Conservation (phyloP, 2,329 filamentous ascomycete genomes). For the Phyllosticta citrichinensis region DNA sequence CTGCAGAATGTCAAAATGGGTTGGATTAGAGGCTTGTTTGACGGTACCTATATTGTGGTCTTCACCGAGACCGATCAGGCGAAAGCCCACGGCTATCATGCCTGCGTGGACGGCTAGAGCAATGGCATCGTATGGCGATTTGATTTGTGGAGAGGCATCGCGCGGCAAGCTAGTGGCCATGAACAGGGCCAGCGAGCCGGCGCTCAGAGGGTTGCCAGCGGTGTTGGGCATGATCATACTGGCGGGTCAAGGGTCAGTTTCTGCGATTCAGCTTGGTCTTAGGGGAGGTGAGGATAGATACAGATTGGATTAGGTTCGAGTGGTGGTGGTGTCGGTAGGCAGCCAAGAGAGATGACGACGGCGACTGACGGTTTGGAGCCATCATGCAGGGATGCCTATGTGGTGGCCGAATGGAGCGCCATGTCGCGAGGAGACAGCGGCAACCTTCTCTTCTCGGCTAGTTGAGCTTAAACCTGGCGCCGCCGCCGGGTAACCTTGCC, state of each 20-base stretch:
- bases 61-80: constrained; percentile 73
- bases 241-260: neutral
- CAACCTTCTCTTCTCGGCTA: neutral
- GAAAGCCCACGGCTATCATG: constrained; percentile 71
- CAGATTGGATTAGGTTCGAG: neutral
- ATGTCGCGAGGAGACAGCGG: neutral
- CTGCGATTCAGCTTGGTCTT: neutral
- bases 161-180: constrained; percentile 36
- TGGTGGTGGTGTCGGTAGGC: neutral
- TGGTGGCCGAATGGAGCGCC: neutral
- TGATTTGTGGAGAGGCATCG: constrained; percentile 37
- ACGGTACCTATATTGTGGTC: constrained; percentile 58
- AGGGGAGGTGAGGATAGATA: neutral
- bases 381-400: neutral
- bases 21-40: constrained; percentile 2
- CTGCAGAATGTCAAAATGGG: constrained; percentile 27
- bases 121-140: constrained; percentile 69
- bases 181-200: constrained; percentile 31
- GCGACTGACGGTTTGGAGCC: neutral
- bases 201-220: constrained; percentile 29
- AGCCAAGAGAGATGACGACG: neutral
- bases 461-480: neutral
- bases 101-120: constrained; percentile 77
- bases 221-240: constrained; percentile 8
- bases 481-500: neutral